Evolutionary conservation across 768 basidiomycete genomes (phyloP).

Genomic region (Daedalea quercina): DNA sequence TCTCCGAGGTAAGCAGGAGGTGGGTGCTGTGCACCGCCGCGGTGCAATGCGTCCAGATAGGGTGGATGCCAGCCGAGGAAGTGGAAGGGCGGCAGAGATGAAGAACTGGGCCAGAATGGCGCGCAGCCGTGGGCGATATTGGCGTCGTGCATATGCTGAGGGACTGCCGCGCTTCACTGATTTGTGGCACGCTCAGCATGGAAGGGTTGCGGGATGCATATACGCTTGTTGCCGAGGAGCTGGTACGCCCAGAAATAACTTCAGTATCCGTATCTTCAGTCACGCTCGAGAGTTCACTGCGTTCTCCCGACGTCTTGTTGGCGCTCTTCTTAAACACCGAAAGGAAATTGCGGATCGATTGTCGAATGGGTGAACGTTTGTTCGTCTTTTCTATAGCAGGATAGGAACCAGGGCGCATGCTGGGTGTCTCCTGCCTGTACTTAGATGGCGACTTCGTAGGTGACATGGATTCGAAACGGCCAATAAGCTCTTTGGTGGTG

Average conservation of each 20-base stretch:
- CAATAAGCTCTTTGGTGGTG: constrained; percentile 47
- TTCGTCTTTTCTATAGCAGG: constrained; percentile 25
- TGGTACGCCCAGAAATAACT: not conserved
- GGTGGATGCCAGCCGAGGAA: constrained; percentile 21
- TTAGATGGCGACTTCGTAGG: not conserved
- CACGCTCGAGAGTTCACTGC: not conserved
- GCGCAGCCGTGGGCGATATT: constrained; percentile 7
- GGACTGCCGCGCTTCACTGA: not conserved
- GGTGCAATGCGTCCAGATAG: constrained; percentile 46
- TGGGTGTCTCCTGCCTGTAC: not conserved
- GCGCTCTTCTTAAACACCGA: constrained; percentile 51
- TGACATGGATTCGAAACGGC: constrained; percentile 43
- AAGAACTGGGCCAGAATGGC: constrained; percentile 34
- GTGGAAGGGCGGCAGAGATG: constrained; percentile 34
- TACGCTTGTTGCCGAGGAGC: not conserved
- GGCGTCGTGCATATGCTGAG: constrained; percentile 21
- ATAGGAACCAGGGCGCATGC: not conserved
- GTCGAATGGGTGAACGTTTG: constrained; percentile 52
- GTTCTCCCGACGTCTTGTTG: constrained; percentile 14
- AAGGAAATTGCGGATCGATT: constrained; percentile 57
- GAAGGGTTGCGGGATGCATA: not conserved
- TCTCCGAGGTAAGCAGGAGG: constrained; percentile 44
- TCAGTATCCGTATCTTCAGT: constrained; percentile 5
- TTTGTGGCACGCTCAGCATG: constrained; percentile 3
- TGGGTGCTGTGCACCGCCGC: constrained; percentile 30